Percentiles rank a stretch among this genome's conserved stretches.
Evolutionary conservation across 164 flowering plant species (phyloP).

Genomic region (Brasenia schreberi): DNA sequence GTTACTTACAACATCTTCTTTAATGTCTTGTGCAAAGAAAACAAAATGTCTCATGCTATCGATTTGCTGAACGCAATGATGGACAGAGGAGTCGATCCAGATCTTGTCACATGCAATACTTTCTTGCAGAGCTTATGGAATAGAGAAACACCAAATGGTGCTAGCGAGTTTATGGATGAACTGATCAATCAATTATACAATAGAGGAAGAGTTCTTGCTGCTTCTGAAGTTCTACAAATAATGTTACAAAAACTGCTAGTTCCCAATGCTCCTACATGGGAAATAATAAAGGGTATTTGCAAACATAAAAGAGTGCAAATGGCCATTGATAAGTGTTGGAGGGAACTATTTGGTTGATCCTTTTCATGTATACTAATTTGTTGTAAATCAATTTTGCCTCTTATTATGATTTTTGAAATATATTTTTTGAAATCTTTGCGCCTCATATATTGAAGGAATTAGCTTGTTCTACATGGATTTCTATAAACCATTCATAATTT

Average conservation of each 20-base stretch:
- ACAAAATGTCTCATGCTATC: slow-evolving; percentile 40
- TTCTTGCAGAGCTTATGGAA: slow-evolving; percentile 48
- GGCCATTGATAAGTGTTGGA: slow-evolving; percentile 51
- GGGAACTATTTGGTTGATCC: slow-evolving; percentile 20
- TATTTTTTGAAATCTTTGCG: too few relatives aligned
- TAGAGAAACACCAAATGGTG: slow-evolving; percentile 41
- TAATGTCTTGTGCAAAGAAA: slow-evolving; percentile 44
- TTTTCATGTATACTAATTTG: slow-evolving; percentile 8
- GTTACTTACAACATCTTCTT: slow-evolving; percentile 69
- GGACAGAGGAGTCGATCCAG: slow-evolving; percentile 69
- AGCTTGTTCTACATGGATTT: too few relatives aligned
- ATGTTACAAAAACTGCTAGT: slow-evolving; percentile 65
- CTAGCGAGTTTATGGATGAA: slow-evolving; percentile 63
- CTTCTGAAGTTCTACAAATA: slow-evolving; percentile 46
- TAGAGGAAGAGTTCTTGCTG: slow-evolving; percentile 38
- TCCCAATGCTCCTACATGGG: slow-evolving; percentile 60
- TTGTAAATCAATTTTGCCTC: slow-evolving; percentile 9
- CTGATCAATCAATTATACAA: slow-evolving; percentile 47
- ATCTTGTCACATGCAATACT: slow-evolving; percentile 50
- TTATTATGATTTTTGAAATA: not conserved
- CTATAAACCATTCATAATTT: too few relatives aligned
- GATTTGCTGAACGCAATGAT: slow-evolving; percentile 61
- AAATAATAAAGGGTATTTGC: slow-evolving; percentile 35
- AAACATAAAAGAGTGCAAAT: slow-evolving; percentile 34
- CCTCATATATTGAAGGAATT: too few relatives aligned